phyloP scores from a whole-genome alignment of 1,284 basidiomycete species.

The Schizophyllum amplum region DNA sequence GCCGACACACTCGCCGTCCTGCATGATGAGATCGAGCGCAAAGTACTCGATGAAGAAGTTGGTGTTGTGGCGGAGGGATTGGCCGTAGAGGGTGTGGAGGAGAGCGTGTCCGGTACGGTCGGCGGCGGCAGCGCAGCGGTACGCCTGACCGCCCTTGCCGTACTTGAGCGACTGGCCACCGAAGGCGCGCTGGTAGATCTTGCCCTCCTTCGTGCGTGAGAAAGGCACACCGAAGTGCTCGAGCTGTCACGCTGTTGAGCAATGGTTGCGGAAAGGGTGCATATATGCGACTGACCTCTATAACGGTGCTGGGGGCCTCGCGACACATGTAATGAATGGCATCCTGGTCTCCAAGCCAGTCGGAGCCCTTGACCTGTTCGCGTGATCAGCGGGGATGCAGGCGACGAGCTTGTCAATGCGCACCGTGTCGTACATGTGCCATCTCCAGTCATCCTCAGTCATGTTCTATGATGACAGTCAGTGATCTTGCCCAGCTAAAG shows the following conservation, averaged over 20 bases:
- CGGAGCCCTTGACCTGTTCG: conserved; percentile 89
- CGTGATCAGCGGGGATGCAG: conserved; percentile 10
- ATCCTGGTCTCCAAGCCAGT: conserved; percentile 99
- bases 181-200: conserved; percentile 99
- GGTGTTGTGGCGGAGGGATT: conserved; percentile 98
- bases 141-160: conserved; percentile 98
- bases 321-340: conserved; percentile 99
- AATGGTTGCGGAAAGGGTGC: conserved; percentile 1
- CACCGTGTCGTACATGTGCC: conserved; percentile 99
- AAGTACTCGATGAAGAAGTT: conserved; percentile 99
- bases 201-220: conserved; percentile 97
- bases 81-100: conserved; percentile 97
- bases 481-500: conserved; percentile 1
- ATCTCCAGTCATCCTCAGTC: conserved; percentile 99
- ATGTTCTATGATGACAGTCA: conserved; percentile 67
- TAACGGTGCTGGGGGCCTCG: conserved; percentile 89
- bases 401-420: conserved; percentile 7
- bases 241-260: conserved; percentile 46
- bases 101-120: conserved; percentile 99
- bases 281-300: conserved; percentile 54
- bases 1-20: conserved; percentile 98
- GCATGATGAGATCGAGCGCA: conserved; percentile 97
- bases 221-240: conserved; percentile 99
- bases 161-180: conserved; percentile 97
- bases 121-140: conserved; percentile 97